Percentiles rank a stretch among this genome's conserved stretches.
These are phyloP conservation scores for Marasmius fiardii DNA, from an alignment of 1,284 basidiomycete species.

Conservation along the genomic window DNA sequence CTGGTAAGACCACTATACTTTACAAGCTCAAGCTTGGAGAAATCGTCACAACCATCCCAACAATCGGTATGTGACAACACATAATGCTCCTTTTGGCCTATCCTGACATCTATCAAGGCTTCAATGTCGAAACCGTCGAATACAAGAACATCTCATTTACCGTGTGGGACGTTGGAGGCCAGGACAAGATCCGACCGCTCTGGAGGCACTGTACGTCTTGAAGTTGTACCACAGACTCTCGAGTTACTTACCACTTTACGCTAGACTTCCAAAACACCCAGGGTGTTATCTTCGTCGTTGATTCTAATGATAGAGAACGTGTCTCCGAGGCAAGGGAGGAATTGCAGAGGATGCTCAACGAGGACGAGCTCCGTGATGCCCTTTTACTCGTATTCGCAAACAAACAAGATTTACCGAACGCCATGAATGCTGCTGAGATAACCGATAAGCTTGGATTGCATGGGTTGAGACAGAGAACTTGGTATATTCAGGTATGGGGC, in stretches of 20 bases:
- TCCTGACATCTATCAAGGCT: constrained; percentile 53
- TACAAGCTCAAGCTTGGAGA: constrained; percentile 99
- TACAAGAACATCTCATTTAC: constrained; percentile 99
- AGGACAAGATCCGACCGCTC: constrained; percentile 98
- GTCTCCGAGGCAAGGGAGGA: constrained; percentile 99
- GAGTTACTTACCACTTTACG: constrained; percentile 17
- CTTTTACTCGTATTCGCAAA: constrained; percentile 99
- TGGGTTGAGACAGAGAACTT: constrained; percentile 93
- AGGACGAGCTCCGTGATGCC: constrained; percentile 98
- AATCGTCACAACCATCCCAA: constrained; percentile 99
- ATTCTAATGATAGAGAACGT: constrained; percentile 99
- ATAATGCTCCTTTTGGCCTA: constrained; percentile 19
- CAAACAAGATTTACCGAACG: constrained; percentile 99
- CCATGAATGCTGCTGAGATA: constrained; percentile 99
- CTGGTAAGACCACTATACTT: constrained; percentile 97
- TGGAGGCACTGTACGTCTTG: constrained; percentile 94
- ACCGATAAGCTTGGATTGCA: constrained; percentile 99
- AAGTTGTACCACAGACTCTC: constrained; percentile 18
- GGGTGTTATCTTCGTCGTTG: constrained; percentile 99
- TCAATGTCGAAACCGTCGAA: constrained; percentile 99
- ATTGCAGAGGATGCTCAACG: constrained; percentile 99
- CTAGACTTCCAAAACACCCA: constrained; percentile 99
- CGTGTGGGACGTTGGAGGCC: constrained; percentile 99
- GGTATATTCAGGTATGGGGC: constrained; percentile 92
- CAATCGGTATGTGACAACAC: constrained; percentile 74